Base-by-base conservation (phyloP, 2,329 filamentous ascomycete genomes). In the Blastomyces gilchristii region DNA sequence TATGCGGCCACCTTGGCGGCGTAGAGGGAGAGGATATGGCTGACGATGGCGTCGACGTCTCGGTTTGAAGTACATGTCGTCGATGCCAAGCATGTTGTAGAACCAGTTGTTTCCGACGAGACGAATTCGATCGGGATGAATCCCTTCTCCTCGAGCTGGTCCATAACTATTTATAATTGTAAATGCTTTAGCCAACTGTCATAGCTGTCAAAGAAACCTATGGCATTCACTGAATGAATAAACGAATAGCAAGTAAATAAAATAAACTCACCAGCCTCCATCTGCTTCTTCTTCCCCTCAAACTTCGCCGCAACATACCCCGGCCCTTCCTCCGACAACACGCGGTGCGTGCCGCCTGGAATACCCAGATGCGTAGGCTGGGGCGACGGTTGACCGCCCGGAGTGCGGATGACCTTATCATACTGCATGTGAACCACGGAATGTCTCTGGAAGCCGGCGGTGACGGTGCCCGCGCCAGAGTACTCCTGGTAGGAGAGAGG, bases 61-160 rank as follows among this genome's bases (percentile, higher is more conserved):
- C 92, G 68, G 93, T 91, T 74, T 92, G 87, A 97, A 97, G 82
- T 97, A 97, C 78, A 96, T 93, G 81, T 97, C 94, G 72, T 99
- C 94, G 71, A 99, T 99, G 69, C 94, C 94, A 31, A 99, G 85
- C 76, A 95, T 89, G 74, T 94, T 90, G 81, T 99, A 99, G 81
- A 99, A 99, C 93, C 94, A 99, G 65, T 85, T 83, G 60, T 90
- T 78, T 99, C 92, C 34, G 86, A 83, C 66, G 95, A 89, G 66
- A 97, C 83, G 68, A 96, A 89, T 61, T 88, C 82, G 63, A 84
- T 82, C 1, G 94, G 94, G 65, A 99, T 90, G 84, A 95, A 97
- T 65, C 87, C 89, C 72, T 87, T 89, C 67, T 87, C 83, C 71
- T 85, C 82, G 69, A 97, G 86, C 72, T 87, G 80, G 68, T 88